Percentiles rank a stretch among this genome's conserved stretches.
Conservation (phyloP, 495 filamentous ascomycete species). For the Trichoderma reesei region DNA sequence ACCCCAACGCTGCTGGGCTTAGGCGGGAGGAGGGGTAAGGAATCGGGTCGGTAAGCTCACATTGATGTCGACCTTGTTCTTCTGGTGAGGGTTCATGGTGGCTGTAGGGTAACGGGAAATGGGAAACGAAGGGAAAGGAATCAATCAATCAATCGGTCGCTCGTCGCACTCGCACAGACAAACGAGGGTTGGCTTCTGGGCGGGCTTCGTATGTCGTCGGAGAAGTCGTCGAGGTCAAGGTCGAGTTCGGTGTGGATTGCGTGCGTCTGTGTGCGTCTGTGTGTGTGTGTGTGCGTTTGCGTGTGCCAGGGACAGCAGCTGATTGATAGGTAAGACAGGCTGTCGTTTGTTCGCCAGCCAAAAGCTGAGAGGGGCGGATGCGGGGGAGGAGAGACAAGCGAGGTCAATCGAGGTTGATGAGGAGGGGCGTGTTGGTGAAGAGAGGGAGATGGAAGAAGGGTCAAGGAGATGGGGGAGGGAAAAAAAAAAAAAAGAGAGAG, state of each 20-base stretch:
- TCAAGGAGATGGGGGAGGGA: not conserved
- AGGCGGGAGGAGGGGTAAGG: not conserved
- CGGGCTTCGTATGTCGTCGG: too few relatives aligned
- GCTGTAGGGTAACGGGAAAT: conserved; percentile 8
- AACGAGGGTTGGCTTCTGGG: not conserved
- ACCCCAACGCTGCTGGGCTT: not conserved
- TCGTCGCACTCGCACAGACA: not conserved
- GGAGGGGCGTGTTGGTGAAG: too few relatives aligned
- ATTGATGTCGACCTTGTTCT: conserved; percentile 92
- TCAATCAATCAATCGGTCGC: not conserved
- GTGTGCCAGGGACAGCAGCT: not conserved
- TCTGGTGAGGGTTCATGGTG: conserved; percentile 89
- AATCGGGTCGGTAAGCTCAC: conserved; percentile 44
- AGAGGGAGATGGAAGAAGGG: too few relatives aligned
- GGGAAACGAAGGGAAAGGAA: not conserved
- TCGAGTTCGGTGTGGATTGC: too few relatives aligned
- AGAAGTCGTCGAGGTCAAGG: not conserved
- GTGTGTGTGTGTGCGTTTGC: too few relatives aligned
- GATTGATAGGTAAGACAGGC: too few relatives aligned
- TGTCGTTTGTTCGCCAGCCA: too few relatives aligned
- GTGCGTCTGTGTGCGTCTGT: not conserved
- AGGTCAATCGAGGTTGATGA: not conserved
- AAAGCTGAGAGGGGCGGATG: not conserved
- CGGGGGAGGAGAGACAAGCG: not conserved
- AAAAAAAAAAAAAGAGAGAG: not conserved